phyloP scores from a whole-genome alignment of 257 asterid species.

The Solanum chiquidenum region DNA sequence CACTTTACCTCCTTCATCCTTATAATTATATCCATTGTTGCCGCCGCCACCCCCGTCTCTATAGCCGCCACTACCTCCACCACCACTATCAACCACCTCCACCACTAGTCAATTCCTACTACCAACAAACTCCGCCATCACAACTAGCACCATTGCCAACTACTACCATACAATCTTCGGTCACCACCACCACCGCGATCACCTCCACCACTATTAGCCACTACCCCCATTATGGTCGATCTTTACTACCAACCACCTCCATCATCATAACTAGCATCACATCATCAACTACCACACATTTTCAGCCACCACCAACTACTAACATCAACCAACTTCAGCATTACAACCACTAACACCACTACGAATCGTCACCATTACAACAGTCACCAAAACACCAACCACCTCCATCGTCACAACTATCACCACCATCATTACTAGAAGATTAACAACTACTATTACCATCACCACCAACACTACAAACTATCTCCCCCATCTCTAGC shows the following conservation, averaged over 20 bases:
- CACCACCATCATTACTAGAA: background rate
- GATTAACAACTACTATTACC: background rate
- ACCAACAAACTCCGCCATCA: background rate
- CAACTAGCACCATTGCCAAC: background rate
- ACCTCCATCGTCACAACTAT: background rate
- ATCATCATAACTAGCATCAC: background rate
- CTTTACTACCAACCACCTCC: background rate
- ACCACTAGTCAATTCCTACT: background rate
- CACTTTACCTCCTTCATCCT: background rate
- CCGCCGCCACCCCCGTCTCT: background rate
- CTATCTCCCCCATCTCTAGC: background rate
- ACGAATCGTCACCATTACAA: background rate
- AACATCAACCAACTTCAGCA: background rate
- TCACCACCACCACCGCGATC: background rate
- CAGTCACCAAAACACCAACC: background rate
- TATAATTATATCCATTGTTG: background rate
- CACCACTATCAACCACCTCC: background rate
- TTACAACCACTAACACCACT: background rate
- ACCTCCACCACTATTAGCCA: background rate
- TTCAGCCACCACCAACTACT: background rate
- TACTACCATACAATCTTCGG: background rate
- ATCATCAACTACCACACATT: background rate
- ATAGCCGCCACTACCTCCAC: background rate
- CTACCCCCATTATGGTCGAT: background rate
- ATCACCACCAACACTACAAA: background rate